Evolutionary conservation across 2,329 filamentous ascomycete species (phyloP).

Genomic region (Colletotrichum chlorophyti): DNA sequence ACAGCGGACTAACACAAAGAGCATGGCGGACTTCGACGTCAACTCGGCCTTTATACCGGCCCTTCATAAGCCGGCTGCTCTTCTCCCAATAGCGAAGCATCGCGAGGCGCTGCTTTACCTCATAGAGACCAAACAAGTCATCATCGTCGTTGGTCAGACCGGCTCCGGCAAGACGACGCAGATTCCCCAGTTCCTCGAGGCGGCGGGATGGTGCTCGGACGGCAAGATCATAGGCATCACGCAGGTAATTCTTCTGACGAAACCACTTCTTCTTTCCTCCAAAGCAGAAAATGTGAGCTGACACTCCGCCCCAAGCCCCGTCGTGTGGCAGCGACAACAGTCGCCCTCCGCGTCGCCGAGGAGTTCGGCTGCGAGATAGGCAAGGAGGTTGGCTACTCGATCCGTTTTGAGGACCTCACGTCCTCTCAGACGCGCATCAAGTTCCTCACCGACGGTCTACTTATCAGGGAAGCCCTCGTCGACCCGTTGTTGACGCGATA

Average conservation of each 20-base stretch:
- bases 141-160: slow-evolving; percentile 91
- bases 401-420: slow-evolving; percentile 90
- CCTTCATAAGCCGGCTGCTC: slow-evolving; percentile 81
- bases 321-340: slow-evolving; percentile 88
- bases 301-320: slow-evolving; percentile 70
- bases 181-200: slow-evolving; percentile 87
- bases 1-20: not conserved
- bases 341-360: slow-evolving; percentile 87
- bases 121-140: slow-evolving; percentile 83
- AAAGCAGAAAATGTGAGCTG: not conserved
- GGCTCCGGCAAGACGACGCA: slow-evolving; percentile 97
- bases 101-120: slow-evolving; percentile 82
- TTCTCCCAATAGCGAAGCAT: slow-evolving; percentile 88
- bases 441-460: slow-evolving; percentile 91
- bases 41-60: slow-evolving; percentile 74
- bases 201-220: slow-evolving; percentile 86
- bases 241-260: slow-evolving; percentile 84
- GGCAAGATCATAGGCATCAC: slow-evolving; percentile 88
- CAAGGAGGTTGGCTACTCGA: slow-evolving; percentile 92
- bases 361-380: slow-evolving; percentile 87
- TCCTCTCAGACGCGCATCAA: slow-evolving; percentile 88
- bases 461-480: slow-evolving; percentile 90
- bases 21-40: slow-evolving; percentile 64
- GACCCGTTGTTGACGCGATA: slow-evolving; percentile 91
- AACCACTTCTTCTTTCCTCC: not conserved